Conservation (phyloP, 192 early-diverging fungal genomes). For the Mortierella claussenii region DNA sequence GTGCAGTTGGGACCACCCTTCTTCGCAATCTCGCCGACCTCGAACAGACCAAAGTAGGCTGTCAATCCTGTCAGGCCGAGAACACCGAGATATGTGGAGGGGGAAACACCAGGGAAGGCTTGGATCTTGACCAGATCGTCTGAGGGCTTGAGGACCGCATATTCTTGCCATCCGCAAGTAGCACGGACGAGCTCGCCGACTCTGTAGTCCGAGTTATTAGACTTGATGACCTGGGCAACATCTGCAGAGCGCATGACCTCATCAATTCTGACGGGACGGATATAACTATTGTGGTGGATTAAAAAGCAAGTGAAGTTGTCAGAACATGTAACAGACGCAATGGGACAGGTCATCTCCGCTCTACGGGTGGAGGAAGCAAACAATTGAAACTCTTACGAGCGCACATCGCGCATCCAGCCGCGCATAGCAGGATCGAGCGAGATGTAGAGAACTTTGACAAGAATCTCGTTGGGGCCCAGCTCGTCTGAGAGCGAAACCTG, state of each 20-base stretch:
- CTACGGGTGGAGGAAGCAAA: not conserved
- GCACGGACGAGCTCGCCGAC: conserved; percentile 44
- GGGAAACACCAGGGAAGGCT: conserved; percentile 43
- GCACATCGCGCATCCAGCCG: conserved; percentile 58
- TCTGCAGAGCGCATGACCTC: conserved; percentile 56
- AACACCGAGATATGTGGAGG: conserved; percentile 51
- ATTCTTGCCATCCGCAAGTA: conserved; percentile 59
- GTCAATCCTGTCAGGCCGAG: conserved; percentile 57
- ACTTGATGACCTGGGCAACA: conserved; percentile 52
- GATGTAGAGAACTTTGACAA: conserved; percentile 57
- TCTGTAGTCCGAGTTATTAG: conserved; percentile 49
- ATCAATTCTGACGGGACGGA: conserved; percentile 51
- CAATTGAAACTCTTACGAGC: conserved; percentile 35
- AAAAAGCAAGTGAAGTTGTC: no score
- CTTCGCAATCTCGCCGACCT: conserved; percentile 47
- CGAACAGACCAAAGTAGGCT: conserved; percentile 62
- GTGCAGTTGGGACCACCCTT: conserved; percentile 43
- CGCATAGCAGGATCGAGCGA: conserved; percentile 65
- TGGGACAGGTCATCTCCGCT: not conserved
- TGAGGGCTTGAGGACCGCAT: conserved; percentile 54
- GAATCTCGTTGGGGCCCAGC: conserved; percentile 40
- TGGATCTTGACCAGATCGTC: conserved; percentile 49
- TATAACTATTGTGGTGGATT: conserved; percentile 45
- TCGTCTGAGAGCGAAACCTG: conserved; percentile 46
- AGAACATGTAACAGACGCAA: not conserved